Conservation (phyloP, 106 monocot species). For the Ottelia alismoides region DNA sequence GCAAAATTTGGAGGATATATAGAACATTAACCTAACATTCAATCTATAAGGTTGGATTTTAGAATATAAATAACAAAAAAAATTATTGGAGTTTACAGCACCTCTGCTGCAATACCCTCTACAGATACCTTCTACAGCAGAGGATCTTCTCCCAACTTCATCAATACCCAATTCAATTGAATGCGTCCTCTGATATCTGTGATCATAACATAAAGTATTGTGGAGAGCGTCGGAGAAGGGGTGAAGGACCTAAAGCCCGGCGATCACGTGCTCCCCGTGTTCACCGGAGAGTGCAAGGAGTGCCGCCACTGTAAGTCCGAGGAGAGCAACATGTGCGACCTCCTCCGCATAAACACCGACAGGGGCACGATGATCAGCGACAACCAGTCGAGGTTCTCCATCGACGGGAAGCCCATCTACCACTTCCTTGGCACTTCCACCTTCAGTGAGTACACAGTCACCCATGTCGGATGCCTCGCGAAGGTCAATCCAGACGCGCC, state of each 20-base stretch:
- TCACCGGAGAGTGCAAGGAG: constrained; percentile 61
- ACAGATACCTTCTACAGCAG: too few relatives aligned
- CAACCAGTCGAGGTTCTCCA: constrained; percentile 44
- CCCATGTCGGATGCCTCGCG: constrained; percentile 42
- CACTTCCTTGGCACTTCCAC: constrained; percentile 64
- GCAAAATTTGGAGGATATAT: too few relatives aligned
- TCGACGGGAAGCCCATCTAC: constrained; percentile 53
- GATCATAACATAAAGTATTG: too few relatives aligned
- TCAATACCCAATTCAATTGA: too few relatives aligned
- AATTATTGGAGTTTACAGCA: too few relatives aligned
- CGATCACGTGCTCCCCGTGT: constrained; percentile 68
- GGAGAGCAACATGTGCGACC: constrained; percentile 63
- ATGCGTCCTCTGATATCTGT: too few relatives aligned
- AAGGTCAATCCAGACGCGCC: constrained; percentile 63
- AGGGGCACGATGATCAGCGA: constrained; percentile 55
- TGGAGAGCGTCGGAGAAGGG: constrained; percentile 78
- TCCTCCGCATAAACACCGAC: constrained; percentile 45
- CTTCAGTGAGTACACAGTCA: constrained; percentile 64
- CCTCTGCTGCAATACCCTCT: too few relatives aligned
- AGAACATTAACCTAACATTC: too few relatives aligned
- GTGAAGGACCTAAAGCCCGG: constrained; percentile 56
- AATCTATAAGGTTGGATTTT: too few relatives aligned
- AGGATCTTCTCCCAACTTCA: too few relatives aligned
- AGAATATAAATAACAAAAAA: too few relatives aligned
- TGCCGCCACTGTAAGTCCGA: constrained; percentile 45